Evolutionary conservation across 2,329 filamentous ascomycete species (phyloP).

Genomic region (Claviceps maximensis): DNA sequence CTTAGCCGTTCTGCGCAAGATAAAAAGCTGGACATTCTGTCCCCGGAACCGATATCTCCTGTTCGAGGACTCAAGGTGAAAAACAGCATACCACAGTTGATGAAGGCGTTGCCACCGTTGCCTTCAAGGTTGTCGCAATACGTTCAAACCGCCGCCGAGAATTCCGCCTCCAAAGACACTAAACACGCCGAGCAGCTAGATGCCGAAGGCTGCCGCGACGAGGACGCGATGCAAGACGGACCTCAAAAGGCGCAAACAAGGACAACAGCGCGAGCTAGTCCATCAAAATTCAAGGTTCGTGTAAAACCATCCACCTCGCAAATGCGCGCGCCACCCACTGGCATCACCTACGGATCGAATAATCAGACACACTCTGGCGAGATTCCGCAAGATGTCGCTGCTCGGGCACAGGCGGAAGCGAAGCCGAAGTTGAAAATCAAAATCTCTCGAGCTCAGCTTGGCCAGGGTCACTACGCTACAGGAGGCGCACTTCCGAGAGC

Average conservation of each 20-base stretch:
- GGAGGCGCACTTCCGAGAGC: conserved; percentile 9
- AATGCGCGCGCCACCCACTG: neutral
- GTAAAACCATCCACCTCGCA: conserved; percentile 12
- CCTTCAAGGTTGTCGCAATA: conserved; percentile 17
- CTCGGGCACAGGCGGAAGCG: conserved; percentile 3
- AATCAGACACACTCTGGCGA: neutral
- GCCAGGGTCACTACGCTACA: conserved; percentile 7
- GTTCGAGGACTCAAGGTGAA: conserved; percentile 30
- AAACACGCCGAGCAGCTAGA: neutral
- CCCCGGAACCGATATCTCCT: conserved; percentile 36
- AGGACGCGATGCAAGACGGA: neutral
- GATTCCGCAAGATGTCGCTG: neutral
- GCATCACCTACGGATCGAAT: neutral
- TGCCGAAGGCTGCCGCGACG: neutral
- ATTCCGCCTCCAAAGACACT: neutral
- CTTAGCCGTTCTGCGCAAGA: conserved; percentile 3
- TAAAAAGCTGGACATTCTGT: conserved; percentile 22
- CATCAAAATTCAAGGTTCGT: conserved; percentile 18
- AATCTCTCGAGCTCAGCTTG: conserved; percentile 18
- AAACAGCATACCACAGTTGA: conserved; percentile 36
- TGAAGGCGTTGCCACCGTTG: conserved; percentile 37
- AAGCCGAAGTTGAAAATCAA: conserved; percentile 21
- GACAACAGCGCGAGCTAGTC: conserved; percentile 4
- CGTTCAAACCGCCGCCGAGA: neutral
- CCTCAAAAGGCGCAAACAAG: neutral